phyloP scores from a whole-genome alignment of 1,284 basidiomycete species.

The Wallemia mellicola region DNA sequence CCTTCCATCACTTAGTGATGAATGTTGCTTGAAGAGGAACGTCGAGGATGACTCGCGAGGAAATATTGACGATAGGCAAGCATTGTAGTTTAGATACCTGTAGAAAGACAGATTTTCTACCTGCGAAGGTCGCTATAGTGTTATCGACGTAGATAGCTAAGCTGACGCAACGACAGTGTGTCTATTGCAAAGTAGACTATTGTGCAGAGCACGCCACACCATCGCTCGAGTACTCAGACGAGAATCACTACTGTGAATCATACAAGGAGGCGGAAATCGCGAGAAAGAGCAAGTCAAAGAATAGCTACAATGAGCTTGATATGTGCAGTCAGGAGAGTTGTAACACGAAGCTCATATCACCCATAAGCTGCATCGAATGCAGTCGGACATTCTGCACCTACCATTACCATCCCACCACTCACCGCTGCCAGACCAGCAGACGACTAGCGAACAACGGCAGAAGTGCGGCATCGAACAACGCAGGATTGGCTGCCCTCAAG shows the following conservation, averaged over 20 bases:
- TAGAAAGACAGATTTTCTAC: not conserved
- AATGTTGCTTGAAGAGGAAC: not conserved
- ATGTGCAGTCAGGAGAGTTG: not conserved
- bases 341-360: not conserved
- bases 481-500: not conserved
- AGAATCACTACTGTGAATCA: not conserved
- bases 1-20: not conserved
- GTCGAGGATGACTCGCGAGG: not conserved
- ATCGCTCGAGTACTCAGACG: not conserved
- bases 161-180: not conserved
- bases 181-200: not conserved
- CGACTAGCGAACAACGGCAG: not conserved
- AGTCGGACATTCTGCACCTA: not conserved
- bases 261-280: not conserved
- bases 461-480: not conserved
- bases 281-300: not conserved
- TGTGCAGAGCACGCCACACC: not conserved
- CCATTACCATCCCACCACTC: not conserved
- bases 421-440: not conserved
- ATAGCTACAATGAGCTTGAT: not conserved
- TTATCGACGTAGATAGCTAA: not conserved
- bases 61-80: not conserved
- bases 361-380: not conserved
- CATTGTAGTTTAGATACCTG: not conserved
- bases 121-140: not conserved